Base-by-base conservation (phyloP, 2,329 filamentous ascomycete genomes). In the Botrytis elliptica region DNA sequence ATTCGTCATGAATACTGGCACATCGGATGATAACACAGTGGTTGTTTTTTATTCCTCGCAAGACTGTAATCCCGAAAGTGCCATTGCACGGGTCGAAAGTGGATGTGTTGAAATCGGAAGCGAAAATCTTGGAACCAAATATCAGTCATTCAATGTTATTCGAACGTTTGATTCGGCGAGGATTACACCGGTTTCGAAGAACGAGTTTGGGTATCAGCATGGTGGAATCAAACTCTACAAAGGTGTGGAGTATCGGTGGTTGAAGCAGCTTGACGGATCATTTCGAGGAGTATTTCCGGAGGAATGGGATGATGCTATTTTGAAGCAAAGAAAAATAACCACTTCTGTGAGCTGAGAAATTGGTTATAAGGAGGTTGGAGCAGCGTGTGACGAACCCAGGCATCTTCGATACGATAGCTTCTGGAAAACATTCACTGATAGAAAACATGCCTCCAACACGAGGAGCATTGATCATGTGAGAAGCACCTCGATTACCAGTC, bases 151-250 rank as follows among this genome's bases (percentile, higher is more conserved):
- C 38, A 71, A 71, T 38, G 69, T 71, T 9, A 65, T 71, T 42
- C 55, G 36, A 12, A 40, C 33, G 4, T 52, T 64, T 52, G 69
- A 71, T 29, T 22, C 42, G 12, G 44, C 57, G 22, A 33, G 69
- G 25, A 38, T 64, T 16, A 71, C 69, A 18, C 69, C 69, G 46
- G n/a, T 71, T 25, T 65, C 57, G n/a, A 71, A 71, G 60, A 71
- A 71, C 55, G 69, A n/a, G 22, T 38, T 64, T 40, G 59, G 42
- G 14, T 65, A 40, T 22, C 57, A 65, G 12, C 57, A 65, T 42
- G 69, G 69, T 40, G 69, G 33, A 25, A 71, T 42, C 3, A 60
- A 25, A 14, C 57, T 25, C 29, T 71, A 71, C 40, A 71, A 71
- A 29, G 57, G 42, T 18, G 36, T 52, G 44, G 59, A 71, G 46